These are phyloP conservation scores for Rhizopus arrhizus DNA, from an alignment of 371 early-diverging fungal genomes.

Conservation along the genomic window DNA sequence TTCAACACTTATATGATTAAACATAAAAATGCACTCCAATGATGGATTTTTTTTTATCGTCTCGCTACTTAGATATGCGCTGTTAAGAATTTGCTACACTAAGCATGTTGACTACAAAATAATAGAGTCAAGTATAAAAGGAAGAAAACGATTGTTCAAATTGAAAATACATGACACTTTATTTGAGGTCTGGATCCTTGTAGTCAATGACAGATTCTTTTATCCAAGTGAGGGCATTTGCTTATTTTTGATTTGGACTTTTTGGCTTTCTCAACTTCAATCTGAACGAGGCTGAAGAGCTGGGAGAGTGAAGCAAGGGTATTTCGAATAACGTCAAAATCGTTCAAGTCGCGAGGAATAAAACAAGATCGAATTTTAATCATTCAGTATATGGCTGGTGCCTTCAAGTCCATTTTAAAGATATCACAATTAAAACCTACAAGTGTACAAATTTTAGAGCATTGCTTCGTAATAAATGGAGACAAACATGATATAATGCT, in stretches of 20 bases:
- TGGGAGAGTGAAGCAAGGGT: conserved; percentile 5
- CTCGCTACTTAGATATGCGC: too few species aligned
- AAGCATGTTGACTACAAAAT: background rate
- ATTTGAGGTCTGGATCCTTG: conserved; percentile 6
- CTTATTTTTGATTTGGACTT: conserved; percentile 5
- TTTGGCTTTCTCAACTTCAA: conserved; percentile 3
- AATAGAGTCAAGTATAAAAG: conserved; percentile 4
- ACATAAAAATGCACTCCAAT: too few species aligned
- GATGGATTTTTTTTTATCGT: too few species aligned
- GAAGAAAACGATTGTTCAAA: conserved; percentile 1
- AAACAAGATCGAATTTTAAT: conserved; percentile 5
- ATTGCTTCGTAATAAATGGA: conserved; percentile 1
- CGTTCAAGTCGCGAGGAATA: conserved; percentile 8
- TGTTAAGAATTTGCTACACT: too few species aligned
- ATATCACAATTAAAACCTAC: conserved; percentile 4
- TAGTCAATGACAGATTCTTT: conserved; percentile 7
- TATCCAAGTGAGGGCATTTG: conserved; percentile 3
- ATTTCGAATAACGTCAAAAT: conserved; percentile 1
- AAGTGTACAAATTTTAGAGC: conserved; percentile 4
- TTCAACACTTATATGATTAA: too few species aligned
- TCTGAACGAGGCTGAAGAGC: conserved; percentile 1
- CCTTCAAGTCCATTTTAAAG: conserved; percentile 1
- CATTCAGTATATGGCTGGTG: conserved; percentile 2
- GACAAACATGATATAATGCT: conserved; percentile 3
- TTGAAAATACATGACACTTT: background rate